These are phyloP conservation scores for Irpex sp. DNA, from an alignment of 1,284 basidiomycete genomes.

Conservation along the genomic window DNA sequence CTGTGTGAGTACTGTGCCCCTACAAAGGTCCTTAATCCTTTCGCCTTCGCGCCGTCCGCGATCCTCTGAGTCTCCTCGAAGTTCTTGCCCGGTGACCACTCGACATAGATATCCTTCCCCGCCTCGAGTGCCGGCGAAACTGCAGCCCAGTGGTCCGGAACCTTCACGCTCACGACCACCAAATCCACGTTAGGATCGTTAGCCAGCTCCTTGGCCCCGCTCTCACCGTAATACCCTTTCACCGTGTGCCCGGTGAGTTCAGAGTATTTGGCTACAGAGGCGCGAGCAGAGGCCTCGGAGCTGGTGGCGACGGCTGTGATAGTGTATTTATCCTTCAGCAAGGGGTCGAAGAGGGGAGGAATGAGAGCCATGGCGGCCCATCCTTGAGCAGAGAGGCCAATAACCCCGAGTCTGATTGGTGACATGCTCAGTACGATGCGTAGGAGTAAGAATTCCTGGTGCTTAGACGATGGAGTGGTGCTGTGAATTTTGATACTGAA, in stretches of 20 bases:
- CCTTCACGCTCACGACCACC: constrained; percentile 30
- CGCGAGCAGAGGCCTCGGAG: constrained; percentile 22
- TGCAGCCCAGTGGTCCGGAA: constrained; percentile 23
- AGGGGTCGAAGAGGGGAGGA: constrained; percentile 18
- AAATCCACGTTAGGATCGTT: constrained; percentile 31
- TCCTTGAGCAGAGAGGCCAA: constrained; percentile 30
- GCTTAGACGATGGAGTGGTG: no score
- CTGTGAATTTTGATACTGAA: no score
- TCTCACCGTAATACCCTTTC: constrained; percentile 26
- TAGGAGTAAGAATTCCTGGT: no score
- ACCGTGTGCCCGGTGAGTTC: constrained; percentile 16
- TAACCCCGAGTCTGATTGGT: constrained; percentile 25
- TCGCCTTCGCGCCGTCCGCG: constrained; percentile 25
- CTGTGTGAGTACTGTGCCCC: constrained; percentile 30
- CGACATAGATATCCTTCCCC: constrained; percentile 34
- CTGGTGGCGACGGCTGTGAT: constrained; percentile 27
- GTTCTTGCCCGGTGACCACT: constrained; percentile 34
- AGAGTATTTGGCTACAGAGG: constrained; percentile 23
- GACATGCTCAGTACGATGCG: not conserved
- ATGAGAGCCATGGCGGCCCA: constrained; percentile 27
- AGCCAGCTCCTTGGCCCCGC: constrained; percentile 19
- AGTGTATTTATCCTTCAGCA: constrained; percentile 15
- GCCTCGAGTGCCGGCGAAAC: constrained; percentile 28
- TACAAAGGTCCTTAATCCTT: constrained; percentile 28
- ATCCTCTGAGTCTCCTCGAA: constrained; percentile 27